Conservation (phyloP, 164 flowering plant genomes). For the Magnolia sinica region DNA sequence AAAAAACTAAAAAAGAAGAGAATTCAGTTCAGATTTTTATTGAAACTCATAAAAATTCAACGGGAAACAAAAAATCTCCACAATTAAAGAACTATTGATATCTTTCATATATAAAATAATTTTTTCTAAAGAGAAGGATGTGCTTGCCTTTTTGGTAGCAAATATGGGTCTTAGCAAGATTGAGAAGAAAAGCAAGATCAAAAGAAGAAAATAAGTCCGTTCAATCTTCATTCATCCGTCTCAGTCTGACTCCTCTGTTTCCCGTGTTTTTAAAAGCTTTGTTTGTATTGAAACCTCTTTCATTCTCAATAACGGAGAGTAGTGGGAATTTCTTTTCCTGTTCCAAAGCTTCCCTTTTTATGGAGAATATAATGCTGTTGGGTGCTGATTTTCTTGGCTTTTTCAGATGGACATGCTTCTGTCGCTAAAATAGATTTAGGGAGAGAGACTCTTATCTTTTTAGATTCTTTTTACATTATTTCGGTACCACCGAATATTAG, state of each 20-base stretch:
- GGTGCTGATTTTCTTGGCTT: not conserved
- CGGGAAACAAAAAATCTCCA: not conserved
- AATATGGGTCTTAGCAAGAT: conserved; percentile 34
- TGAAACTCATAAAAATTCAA: not conserved
- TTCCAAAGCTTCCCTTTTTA: not conserved
- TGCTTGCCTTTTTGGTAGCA: conserved; percentile 43
- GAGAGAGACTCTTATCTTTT: not conserved
- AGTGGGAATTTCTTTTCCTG: not conserved
- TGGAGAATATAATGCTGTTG: not conserved
- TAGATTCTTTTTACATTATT: no score
- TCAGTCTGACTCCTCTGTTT: not conserved
- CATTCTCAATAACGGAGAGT: not conserved
- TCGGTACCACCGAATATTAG: no score
- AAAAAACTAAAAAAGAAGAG: not conserved
- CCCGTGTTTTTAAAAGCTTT: not conserved
- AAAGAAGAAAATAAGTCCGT: conserved; percentile 11
- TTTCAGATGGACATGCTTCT: no score
- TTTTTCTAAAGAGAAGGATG: no score
- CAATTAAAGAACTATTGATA: no score
- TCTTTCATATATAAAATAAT: no score
- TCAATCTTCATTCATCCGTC: conserved; percentile 22
- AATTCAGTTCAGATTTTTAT: not conserved
- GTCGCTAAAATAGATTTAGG: not conserved
- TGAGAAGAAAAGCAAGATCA: conserved; percentile 24
- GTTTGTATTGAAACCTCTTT: not conserved